A percentile compares a stretch with the other conserved stretches of the same genome.
Evolutionary conservation across 345 rosid species (phyloP).

Genomic region (Erucastrum elatum): DNA sequence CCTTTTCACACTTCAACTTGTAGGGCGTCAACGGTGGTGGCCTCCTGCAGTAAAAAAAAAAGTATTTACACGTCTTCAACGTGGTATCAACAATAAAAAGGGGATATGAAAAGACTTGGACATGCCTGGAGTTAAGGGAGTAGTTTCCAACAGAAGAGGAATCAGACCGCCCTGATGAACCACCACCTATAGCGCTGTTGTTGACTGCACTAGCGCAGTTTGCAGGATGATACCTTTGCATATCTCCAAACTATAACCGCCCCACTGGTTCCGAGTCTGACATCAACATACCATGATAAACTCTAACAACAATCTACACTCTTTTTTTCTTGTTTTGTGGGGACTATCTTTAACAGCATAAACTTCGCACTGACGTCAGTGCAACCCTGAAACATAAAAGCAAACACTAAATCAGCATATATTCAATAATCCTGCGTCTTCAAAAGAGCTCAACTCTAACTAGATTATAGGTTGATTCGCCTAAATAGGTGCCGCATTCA

Average conservation of each 20-base stretch:
- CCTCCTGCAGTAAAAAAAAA: slow-evolving; percentile 63
- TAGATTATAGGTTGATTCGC: not conserved
- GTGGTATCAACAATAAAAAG: slow-evolving; percentile 27
- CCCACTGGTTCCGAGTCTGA: slow-evolving; percentile 61
- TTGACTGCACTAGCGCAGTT: slow-evolving; percentile 97
- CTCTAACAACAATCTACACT: slow-evolving; percentile 24
- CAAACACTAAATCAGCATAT: not conserved
- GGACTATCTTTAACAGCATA: slow-evolving; percentile 32
- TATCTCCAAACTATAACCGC: slow-evolving; percentile 86
- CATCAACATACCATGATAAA: slow-evolving; percentile 45
- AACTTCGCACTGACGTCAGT: slow-evolving; percentile 30
- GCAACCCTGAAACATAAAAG: slow-evolving; percentile 31
- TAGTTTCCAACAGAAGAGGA: slow-evolving; percentile 68
- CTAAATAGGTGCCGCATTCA: not conserved
- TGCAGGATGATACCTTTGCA: slow-evolving; percentile 95
- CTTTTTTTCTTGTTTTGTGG: too few species aligned
- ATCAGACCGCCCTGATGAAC: slow-evolving; percentile 69
- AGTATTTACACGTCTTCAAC: slow-evolving; percentile 22
- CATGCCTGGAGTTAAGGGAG: slow-evolving; percentile 76
- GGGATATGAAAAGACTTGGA: slow-evolving; percentile 7
- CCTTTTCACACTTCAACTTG: slow-evolving; percentile 94
- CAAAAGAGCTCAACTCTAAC: not conserved
- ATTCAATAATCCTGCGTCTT: not conserved
- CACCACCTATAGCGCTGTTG: slow-evolving; percentile 70
- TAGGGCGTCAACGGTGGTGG: slow-evolving; percentile 63